Conservation (phyloP, 2,329 filamentous ascomycete genomes). For the Beauveria pseudobassiana region DNA sequence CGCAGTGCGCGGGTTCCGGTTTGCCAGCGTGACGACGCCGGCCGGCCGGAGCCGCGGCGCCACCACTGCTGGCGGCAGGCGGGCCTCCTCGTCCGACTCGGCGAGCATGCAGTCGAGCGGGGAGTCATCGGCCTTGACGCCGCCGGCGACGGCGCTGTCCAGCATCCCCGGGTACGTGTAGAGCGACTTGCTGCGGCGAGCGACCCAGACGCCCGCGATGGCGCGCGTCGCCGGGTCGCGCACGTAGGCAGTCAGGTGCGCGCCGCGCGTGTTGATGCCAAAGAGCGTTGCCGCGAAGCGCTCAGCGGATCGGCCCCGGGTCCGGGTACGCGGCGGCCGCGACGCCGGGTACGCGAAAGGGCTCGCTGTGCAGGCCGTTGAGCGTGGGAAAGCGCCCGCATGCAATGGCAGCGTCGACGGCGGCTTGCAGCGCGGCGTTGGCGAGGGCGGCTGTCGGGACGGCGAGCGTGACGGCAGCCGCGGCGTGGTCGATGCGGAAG, state of each 20-base stretch:
- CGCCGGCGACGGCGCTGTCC: constrained; percentile 75
- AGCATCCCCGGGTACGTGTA: constrained; percentile 68
- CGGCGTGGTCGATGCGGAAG: constrained; percentile 28
- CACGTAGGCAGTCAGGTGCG: constrained; percentile 58
- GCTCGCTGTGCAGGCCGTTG: constrained; percentile 34
- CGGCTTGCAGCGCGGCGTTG: constrained; percentile 32
- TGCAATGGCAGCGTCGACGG: constrained; percentile 25
- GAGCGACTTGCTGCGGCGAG: constrained; percentile 56
- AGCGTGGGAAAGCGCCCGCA: constrained; percentile 30
- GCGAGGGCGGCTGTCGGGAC: constrained; percentile 22
- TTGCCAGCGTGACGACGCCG: constrained; percentile 29
- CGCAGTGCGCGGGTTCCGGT: constrained; percentile 20
- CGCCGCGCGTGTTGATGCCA: constrained; percentile 58
- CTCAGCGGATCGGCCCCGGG: constrained; percentile 39
- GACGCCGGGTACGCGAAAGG: constrained; percentile 33
- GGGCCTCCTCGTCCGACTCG: constrained; percentile 67
- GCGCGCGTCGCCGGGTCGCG: constrained; percentile 26
- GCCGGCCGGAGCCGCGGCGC: constrained; percentile 17
- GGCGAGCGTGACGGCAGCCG: constrained; percentile 26
- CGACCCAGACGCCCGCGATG: constrained; percentile 60
- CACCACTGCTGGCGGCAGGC: constrained; percentile 25
- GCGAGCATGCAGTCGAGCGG: constrained; percentile 62
- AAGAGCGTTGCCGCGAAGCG: constrained; percentile 56
- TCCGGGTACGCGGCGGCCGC: constrained; percentile 16
- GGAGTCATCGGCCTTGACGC: constrained; percentile 58